Percentiles rank a stretch among this genome's conserved stretches.
Conservation (phyloP, 2,329 filamentous ascomycete species). For the Claviceps arundinis region DNA sequence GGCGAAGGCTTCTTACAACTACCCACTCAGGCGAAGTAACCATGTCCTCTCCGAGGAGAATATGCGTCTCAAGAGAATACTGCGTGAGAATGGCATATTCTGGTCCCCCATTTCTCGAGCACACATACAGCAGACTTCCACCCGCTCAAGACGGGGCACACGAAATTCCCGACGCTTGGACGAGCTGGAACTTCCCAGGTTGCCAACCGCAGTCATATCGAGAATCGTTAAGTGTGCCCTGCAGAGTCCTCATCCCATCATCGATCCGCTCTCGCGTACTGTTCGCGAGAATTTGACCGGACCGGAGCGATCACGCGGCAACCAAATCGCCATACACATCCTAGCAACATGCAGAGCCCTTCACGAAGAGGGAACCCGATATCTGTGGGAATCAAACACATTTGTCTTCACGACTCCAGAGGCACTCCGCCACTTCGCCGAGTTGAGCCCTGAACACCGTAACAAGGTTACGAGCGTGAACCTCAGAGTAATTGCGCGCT, state of each 20-base stretch:
- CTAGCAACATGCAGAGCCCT: slow-evolving; percentile 38
- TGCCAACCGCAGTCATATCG: slow-evolving; percentile 40
- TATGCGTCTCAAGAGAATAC: slow-evolving; percentile 33
- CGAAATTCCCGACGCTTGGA: slow-evolving; percentile 16
- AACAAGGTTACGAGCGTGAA: slow-evolving; percentile 31
- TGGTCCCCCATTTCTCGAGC: slow-evolving; percentile 29
- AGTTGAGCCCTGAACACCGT: slow-evolving; percentile 29
- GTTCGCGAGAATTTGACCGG: slow-evolving; percentile 29
- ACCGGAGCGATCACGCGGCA: slow-evolving; percentile 29
- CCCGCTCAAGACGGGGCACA: slow-evolving; percentile 21
- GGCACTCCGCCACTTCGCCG: slow-evolving; percentile 34
- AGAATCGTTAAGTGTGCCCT: slow-evolving; percentile 38
- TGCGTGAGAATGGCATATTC: slow-evolving; percentile 37
- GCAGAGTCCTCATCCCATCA: slow-evolving; percentile 33
- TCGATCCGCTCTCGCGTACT: slow-evolving; percentile 37
- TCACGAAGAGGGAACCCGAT: slow-evolving; percentile 33
- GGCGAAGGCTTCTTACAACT: slow-evolving; percentile 33
- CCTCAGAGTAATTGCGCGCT: slow-evolving; percentile 40
- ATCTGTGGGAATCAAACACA: slow-evolving; percentile 37
- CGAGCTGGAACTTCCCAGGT: slow-evolving; percentile 22
- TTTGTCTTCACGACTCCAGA: slow-evolving; percentile 42
- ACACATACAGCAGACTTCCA: slow-evolving; percentile 18
- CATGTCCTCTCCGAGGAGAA: slow-evolving; percentile 35
- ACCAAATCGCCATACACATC: slow-evolving; percentile 39
- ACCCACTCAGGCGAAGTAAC: slow-evolving; percentile 33